Evolutionary conservation across 2,329 filamentous ascomycete genomes (phyloP), one percentile per base, ranked within the genome.

Genomic region (Colletotrichum aenigma): DNA sequence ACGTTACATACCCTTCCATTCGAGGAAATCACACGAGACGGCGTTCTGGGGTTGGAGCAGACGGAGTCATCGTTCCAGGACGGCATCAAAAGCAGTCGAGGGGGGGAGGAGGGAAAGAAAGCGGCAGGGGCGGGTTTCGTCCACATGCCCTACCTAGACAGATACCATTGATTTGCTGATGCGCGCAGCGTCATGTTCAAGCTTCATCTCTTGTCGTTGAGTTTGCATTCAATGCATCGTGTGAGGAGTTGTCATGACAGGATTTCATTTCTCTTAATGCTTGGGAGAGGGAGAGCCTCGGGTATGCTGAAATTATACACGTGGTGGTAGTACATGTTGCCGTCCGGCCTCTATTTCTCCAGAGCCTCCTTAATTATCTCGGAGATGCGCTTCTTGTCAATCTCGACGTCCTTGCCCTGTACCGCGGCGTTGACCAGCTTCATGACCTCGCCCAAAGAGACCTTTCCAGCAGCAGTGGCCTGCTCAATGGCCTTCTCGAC

Each of bases 361-460:
- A 76, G 52, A 34, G 81, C 79, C 81, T 91, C 86, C 85, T 93
- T 93, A 66, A 94, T 91, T 79, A 93, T 84, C 79, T 86, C 90
- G 6, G 88, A 89, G 64, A 96, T 85, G 78, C 90, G 88, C 68
- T 88, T 89, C 84, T 88, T 91, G 81, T 95, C 91, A 43, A 94
- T 88, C 81, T 95, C 91, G 48, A 94, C 89, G 52, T 90, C 88
- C 84, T 92, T 93, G 43, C 91, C 93, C 74, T 92, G 90, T 32
- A 94, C 84, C 32, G 86, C 84, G 6, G 86, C 84, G 68, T 91
- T 83, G 13, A 94, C 82, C 76, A 85, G 88, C 86, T 92, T 94
- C 89, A 95, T 90, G 12, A 93, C 88, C 71, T 91, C 88, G 6
- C 93, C 92, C 77, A 92, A 84, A 65, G 88, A 83, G 16, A 87